Evolutionary conservation across 169 alveolate genomes (phyloP), one percentile per base, ranked within the genome.

Genomic region (Eimeria acervulina): DNA sequence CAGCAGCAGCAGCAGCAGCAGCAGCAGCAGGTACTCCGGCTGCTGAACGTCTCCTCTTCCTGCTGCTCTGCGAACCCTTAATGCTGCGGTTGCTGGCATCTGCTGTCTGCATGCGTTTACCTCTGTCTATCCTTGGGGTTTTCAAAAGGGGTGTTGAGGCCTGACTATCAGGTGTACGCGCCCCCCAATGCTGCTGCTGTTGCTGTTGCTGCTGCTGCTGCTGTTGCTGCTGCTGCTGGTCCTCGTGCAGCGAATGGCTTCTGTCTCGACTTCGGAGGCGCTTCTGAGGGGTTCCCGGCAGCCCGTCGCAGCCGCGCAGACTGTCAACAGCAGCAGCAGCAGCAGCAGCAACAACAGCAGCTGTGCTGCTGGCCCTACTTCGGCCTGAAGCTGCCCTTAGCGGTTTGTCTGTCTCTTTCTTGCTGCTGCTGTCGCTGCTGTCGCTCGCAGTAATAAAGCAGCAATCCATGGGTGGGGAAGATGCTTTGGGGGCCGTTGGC

Each of bases 261-360:
- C 84, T 19, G 28, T 88, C 85, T 3, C 31, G 84, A 12, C 51
- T 23, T 88, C 31, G 84, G 31, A 19, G 38, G 28, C 70, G 84
- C 38, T 70, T 40, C 68, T 66, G 26, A 6, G 94, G 55, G 68
- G 85, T 40, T n/a, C 52, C 61, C 84, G 42, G 19, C 84, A 17
- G 63, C 63, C 66, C 28, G 63, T 7, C 23, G 84, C 28, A 6
- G 44, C 28, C 68, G 23, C 21, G 90, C 61, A 33, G 28, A 15
- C 66, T 40, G 42, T 70, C 52, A 13, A 42, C 72, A 28, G 52
- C 55, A 33, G 78, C 61, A 17, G 52, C 38, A 33, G 76, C 59
- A 63, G 94, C 80, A 87, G 83, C 94, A 21, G 80, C 80, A 31
- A 80, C 47, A 21, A 42, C 81, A 23, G 94, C 94, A 36, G 94